Evolutionary conservation across 108 stramenopile genomes (phyloP).

Genomic region (Cylindrotheca closterium): DNA sequence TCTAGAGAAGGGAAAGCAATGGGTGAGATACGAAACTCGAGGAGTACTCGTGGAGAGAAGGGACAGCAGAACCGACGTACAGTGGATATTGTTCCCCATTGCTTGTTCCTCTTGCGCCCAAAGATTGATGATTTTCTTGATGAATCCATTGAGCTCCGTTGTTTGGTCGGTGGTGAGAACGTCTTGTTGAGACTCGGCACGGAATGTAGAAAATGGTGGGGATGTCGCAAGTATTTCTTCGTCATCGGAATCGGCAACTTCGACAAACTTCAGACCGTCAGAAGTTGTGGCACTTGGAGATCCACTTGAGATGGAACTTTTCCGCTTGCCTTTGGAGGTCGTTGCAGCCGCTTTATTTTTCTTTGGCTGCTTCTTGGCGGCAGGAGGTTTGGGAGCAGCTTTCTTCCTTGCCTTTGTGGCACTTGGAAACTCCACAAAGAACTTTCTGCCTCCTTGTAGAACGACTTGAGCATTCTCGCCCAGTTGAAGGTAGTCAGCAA

Average conservation of each 20-base stretch:
- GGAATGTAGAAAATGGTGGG: not conserved
- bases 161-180: conserved; percentile 38
- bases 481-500: conserved; percentile 63
- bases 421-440: conserved; percentile 71
- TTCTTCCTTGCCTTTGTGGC: conserved; percentile 11
- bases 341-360: conserved; percentile 8
- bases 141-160: conserved; percentile 41
- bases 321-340: conserved; percentile 9
- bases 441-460: conserved; percentile 40
- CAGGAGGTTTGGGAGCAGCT: conserved; percentile 1
- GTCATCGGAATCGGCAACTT: conserved; percentile 28
- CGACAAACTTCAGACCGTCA: conserved; percentile 26
- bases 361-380: conserved; percentile 12
- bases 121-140: conserved; percentile 66
- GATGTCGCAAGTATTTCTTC: conserved; percentile 4
- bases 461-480: conserved; percentile 56
- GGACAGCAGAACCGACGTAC: conserved; percentile 41
- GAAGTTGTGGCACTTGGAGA: not conserved
- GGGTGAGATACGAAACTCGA: not conserved
- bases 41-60: not conserved
- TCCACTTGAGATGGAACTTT: not conserved
- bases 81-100: conserved; percentile 67
- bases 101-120: conserved; percentile 86
- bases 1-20: conserved; percentile 27
- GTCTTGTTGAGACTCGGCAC: not conserved